Evolutionary conservation across 2,329 filamentous ascomycete species (phyloP), one percentile per base, ranked within the genome.

Genomic region (Neonectria ditissima): DNA sequence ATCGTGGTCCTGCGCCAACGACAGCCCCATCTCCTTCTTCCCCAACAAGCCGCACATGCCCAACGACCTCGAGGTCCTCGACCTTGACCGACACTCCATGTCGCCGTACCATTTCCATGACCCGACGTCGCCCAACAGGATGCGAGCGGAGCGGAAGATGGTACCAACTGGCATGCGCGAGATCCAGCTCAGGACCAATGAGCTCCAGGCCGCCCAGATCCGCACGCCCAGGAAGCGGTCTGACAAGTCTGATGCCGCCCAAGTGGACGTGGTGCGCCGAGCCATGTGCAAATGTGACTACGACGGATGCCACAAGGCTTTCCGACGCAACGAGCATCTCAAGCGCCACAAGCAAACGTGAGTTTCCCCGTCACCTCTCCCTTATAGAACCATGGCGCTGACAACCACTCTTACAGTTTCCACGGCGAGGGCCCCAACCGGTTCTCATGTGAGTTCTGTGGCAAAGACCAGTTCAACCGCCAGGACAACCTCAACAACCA

Each of bases 261-360:
- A 69, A 5, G 74, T 80, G 11, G 77, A 80, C n/a, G 76, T 80
- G 13, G 77, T 79, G 11, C 76, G 76, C n/a, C 68, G 77, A 48
- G 77, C 76, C 68, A 81, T 77, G 75, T 83, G 75, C 77, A 79
- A 81, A 65, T 87, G 84, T 66, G 76, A 80, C 16, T 80, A 82
- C 32, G 78, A 78, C 7, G 79, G 79, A 28, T 87, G 85, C 72
- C 72, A 79, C 67, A 83, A 82, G 68, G 80, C 80, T 0, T 86
- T 84, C 63, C 82, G 83, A 68, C 79, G 85, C 59, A 83, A 82
- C 24, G 86, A 88, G 73, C 86, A 88, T 65, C 75, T 87, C 18
- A 87, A 87, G 76, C 80, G 86, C 28, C 86, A 88, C 70, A 79
- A 82, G 55, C 80, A 80, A 56, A 83, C 83, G 84, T 87, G 70